These are phyloP conservation scores for Solanum hybrid DNA, from an alignment of 305 asterid species.

Conservation along the genomic window DNA sequence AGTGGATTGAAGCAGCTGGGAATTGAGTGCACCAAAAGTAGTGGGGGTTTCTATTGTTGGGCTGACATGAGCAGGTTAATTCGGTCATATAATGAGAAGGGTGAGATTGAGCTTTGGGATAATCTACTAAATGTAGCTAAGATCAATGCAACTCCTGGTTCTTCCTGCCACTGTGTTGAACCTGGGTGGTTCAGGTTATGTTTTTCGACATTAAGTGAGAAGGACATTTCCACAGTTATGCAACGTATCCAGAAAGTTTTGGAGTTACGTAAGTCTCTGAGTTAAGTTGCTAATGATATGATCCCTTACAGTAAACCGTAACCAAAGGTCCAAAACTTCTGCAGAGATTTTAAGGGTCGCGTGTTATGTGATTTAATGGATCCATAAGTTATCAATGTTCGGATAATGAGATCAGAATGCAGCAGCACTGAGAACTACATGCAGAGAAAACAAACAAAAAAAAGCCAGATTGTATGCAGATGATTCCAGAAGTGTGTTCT, in stretches of 20 bases:
- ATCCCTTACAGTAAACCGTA: not conserved
- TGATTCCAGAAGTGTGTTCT: not conserved
- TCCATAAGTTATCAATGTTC: not conserved
- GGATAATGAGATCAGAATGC: not conserved
- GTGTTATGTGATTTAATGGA: not conserved
- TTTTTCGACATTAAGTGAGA: slow-evolving; percentile 26
- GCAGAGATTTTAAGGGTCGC: not conserved
- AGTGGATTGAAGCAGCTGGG: slow-evolving; percentile 36
- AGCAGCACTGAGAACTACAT: not conserved
- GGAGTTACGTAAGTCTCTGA: slow-evolving; percentile 26
- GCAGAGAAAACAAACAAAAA: not conserved
- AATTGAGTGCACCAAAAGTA: slow-evolving; percentile 29
- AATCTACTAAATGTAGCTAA: slow-evolving; percentile 32
- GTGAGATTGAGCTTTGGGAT: slow-evolving; percentile 54
- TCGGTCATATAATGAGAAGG: slow-evolving; percentile 43
- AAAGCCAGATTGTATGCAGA: not conserved
- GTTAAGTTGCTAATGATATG: slow-evolving; percentile 7
- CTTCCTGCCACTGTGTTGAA: slow-evolving; percentile 48
- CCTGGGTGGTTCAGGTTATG: slow-evolving; percentile 57
- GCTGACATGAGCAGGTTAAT: slow-evolving; percentile 48
- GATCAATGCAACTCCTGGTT: slow-evolving; percentile 44
- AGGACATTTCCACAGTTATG: slow-evolving; percentile 32
- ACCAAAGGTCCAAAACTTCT: not conserved
- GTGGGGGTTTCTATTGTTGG: slow-evolving; percentile 51
- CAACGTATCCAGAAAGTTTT: slow-evolving; percentile 34